A percentile compares a stretch with the other conserved stretches of the same genome.
phyloP scores from a whole-genome alignment of 2,329 filamentous ascomycete genomes.

The Aspergillus costaricaensis region DNA sequence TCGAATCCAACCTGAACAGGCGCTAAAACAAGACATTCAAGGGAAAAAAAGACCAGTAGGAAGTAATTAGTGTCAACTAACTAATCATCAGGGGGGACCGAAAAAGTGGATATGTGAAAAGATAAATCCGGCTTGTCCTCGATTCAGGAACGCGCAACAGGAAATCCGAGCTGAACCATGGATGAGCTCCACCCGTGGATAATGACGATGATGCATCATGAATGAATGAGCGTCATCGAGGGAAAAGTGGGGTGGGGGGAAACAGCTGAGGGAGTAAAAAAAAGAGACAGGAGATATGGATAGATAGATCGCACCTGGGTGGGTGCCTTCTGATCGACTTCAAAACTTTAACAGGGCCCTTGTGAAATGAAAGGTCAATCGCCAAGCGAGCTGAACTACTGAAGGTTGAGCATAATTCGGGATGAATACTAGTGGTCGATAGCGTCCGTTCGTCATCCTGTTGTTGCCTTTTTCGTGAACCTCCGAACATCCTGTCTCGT shows the following conservation, averaged over 20 bases:
- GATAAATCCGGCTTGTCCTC: conserved; percentile 4
- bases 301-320: not conserved
- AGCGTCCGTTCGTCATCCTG: conserved; percentile 1
- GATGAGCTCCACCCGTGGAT: conserved; percentile 12
- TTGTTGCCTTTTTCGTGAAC: not conserved
- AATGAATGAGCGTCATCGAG: not conserved
- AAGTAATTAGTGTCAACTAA: not conserved
- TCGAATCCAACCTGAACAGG: not conserved
- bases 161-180: conserved; percentile 16
- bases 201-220: not conserved
- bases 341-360: not conserved
- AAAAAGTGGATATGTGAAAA: conserved; percentile 5
- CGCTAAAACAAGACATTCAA: conserved; percentile 13
- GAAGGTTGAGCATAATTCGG: not conserved
- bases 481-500: too few species aligned
- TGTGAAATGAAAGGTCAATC: not conserved
- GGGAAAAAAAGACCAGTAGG: not conserved
- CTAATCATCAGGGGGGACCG: not conserved
- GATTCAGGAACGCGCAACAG: conserved; percentile 13
- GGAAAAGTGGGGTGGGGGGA: too few species aligned
- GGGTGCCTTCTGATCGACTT: not conserved
- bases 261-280: too few species aligned
- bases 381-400: not conserved
- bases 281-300: not conserved
- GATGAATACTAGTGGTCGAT: conserved; percentile 6